Percentiles rank a stretch among this genome's conserved stretches.
Conservation (phyloP, 2,329 filamentous ascomycete species). For the Trichoderma harzianum region DNA sequence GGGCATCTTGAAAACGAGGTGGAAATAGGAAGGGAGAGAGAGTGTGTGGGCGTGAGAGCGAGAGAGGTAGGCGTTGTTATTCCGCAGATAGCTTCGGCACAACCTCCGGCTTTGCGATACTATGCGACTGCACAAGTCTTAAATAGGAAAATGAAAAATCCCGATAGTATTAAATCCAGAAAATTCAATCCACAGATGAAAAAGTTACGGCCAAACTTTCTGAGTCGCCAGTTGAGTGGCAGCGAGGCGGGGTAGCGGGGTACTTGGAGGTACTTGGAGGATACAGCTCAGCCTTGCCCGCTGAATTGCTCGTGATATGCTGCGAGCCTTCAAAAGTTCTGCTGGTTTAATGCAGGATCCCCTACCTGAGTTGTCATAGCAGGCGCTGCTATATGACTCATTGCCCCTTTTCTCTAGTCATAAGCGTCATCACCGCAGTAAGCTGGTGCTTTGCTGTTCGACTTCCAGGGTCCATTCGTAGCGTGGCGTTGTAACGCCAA, state of each 20-base stretch:
- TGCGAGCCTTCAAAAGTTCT: neutral
- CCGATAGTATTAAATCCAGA: neutral
- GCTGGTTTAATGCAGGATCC: neutral
- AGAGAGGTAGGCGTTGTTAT: neutral
- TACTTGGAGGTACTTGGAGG: constrained; percentile 25
- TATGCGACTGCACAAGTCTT: neutral
- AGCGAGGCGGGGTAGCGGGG: constrained; percentile 37
- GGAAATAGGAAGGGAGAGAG: neutral
- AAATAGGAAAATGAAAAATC: neutral
- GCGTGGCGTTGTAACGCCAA: neutral
- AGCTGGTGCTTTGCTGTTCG: neutral
- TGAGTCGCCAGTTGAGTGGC: constrained; percentile 10
- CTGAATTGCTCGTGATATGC: neutral
- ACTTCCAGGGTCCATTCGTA: neutral
- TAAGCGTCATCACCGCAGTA: no score
- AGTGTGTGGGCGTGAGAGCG: neutral
- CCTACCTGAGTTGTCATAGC: neutral
- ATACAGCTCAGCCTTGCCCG: constrained; percentile 7
- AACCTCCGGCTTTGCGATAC: neutral
- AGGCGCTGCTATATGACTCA: neutral
- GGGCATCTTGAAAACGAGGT: constrained; percentile 40
- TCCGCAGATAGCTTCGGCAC: neutral
- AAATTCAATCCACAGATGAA: neutral
- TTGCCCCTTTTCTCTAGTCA: neutral
- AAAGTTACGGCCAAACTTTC: neutral